Conservation (phyloP, 257 asterid genomes). For the Solanum piurae region DNA sequence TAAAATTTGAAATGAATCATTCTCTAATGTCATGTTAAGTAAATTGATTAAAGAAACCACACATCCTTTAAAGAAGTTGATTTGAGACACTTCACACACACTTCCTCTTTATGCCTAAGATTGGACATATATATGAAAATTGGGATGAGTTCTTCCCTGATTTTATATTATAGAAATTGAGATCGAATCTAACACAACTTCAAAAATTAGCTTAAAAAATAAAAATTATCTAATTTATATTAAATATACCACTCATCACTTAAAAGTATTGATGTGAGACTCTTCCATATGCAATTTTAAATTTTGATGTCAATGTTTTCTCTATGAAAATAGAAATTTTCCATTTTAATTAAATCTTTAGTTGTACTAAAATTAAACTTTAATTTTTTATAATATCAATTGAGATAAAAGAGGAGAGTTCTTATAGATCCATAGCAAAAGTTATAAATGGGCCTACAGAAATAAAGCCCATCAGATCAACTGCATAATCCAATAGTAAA, state of each 20-base stretch:
- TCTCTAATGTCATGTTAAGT: no score
- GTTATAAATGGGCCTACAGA: background rate
- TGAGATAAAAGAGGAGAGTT: background rate
- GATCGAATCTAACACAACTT: fast-evolving
- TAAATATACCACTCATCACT: background rate
- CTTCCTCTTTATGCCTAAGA: background rate
- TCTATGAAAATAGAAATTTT: background rate
- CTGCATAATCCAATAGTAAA: background rate
- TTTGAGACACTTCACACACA: background rate
- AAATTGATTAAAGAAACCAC: no score
- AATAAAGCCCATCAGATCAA: background rate
- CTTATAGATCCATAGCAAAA: background rate
- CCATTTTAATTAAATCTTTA: background rate
- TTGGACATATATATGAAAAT: background rate
- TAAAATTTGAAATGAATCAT: no score
- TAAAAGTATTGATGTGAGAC: background rate
- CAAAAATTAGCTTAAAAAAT: no score
- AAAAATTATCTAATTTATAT: no score
- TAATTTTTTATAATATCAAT: background rate
- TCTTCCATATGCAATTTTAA: background rate
- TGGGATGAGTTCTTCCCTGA: background rate
- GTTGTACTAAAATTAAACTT: background rate
- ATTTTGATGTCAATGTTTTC: background rate
- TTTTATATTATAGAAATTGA: background rate
- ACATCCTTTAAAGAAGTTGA: background rate